A percentile compares a stretch with the other conserved stretches of the same genome.
phyloP scores from a whole-genome alignment of 169 alveolate genomes.

The Cystoisospora suis region DNA sequence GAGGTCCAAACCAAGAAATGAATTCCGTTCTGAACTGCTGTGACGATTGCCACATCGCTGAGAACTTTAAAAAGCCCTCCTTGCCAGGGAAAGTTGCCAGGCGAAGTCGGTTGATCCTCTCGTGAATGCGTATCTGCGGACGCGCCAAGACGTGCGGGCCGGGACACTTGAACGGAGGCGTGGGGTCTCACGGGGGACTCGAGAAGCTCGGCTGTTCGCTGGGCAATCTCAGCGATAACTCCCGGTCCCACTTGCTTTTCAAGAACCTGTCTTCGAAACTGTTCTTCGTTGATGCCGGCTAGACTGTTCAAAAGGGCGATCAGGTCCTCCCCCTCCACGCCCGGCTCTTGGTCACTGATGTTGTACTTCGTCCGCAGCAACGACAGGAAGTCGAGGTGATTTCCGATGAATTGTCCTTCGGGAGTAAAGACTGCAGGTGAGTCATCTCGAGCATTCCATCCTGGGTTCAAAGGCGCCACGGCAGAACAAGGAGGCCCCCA shows the following conservation, averaged over 20 bases:
- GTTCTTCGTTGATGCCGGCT: not conserved
- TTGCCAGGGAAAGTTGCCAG: not conserved
- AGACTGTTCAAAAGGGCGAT: not conserved
- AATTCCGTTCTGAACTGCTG: conserved; percentile 9
- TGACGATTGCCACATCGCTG: not conserved
- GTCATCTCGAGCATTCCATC: not conserved
- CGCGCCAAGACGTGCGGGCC: not conserved
- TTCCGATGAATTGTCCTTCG: conserved; percentile 32
- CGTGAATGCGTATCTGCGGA: not conserved
- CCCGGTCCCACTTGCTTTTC: conserved; percentile 6
- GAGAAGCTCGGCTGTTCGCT: not conserved
- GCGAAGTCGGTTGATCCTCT: not conserved
- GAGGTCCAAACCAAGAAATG: not conserved
- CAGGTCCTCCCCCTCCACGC: not conserved
- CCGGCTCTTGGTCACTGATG: not conserved
- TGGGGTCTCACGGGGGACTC: not conserved
- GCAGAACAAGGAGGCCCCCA: too few species aligned
- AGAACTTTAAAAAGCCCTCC: not conserved
- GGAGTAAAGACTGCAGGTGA: conserved; percentile 22
- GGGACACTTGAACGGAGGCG: not conserved
- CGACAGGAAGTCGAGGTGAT: not conserved
- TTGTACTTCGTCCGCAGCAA: conserved; percentile 3
- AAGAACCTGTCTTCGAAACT: not conserved
- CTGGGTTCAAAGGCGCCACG: too few species aligned
- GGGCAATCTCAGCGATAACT: not conserved